These are phyloP conservation scores for Fusarium chlamydosporum DNA, from an alignment of 2,329 filamentous ascomycete genomes.

Conservation along the genomic window DNA sequence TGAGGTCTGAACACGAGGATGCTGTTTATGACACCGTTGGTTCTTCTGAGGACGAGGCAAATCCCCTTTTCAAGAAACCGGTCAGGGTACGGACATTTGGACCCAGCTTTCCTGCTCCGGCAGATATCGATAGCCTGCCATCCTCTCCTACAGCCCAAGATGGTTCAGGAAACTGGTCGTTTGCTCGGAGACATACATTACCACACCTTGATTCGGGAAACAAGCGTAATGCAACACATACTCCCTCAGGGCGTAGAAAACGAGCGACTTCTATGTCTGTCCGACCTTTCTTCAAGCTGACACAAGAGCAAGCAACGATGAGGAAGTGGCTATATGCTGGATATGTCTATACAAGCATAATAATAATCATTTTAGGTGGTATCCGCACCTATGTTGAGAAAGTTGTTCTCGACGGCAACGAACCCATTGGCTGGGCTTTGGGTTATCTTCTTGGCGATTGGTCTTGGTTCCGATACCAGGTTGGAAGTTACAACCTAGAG, in stretches of 20 bases:
- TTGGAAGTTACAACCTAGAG: constrained; percentile 77
- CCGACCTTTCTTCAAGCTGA: constrained; percentile 83
- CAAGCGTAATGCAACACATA: constrained; percentile 64
- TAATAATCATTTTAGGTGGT: constrained; percentile 76
- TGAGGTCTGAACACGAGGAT: constrained; percentile 53
- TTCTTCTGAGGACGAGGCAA: constrained; percentile 55
- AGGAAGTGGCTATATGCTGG: constrained; percentile 88
- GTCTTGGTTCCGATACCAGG: constrained; percentile 77
- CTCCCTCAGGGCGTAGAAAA: constrained; percentile 75
- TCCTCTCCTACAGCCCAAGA: constrained; percentile 41
- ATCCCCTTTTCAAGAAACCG: constrained; percentile 40
- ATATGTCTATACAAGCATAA: constrained; percentile 80
- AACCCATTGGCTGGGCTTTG: constrained; percentile 93
- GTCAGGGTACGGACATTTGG: constrained; percentile 54
- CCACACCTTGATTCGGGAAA: constrained; percentile 58
- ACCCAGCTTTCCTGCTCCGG: constrained; percentile 21
- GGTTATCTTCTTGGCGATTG: constrained; percentile 90
- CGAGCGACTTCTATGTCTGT: constrained; percentile 74
- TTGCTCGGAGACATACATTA: constrained; percentile 65
- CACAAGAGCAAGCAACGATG: constrained; percentile 79
- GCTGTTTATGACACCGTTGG: constrained; percentile 51
- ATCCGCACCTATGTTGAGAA: constrained; percentile 78
- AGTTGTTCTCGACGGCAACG: constrained; percentile 77
- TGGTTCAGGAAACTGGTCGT: constrained; percentile 42
- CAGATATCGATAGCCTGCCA: constrained; percentile 33